Evolutionary conservation across 2,329 filamentous ascomycete species (phyloP).

Genomic region (Curvularia sp.): DNA sequence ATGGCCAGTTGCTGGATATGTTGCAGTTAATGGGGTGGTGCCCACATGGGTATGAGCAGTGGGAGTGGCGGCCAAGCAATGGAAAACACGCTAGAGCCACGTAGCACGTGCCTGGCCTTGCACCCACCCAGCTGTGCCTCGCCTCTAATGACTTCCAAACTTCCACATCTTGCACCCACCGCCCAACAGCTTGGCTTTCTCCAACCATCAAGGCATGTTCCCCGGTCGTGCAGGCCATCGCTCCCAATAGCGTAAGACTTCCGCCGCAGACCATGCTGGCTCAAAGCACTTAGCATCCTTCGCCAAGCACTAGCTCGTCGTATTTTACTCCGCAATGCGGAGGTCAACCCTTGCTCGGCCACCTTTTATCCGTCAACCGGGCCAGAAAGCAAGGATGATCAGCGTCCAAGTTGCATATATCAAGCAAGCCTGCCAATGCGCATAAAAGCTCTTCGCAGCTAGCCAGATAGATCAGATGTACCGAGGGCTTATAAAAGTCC

Average conservation of each 20-base stretch:
- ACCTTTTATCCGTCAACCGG: conserved; percentile 33
- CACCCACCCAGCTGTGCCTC: neutral
- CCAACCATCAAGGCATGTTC: neutral
- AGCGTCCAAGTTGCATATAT: conserved; percentile 22
- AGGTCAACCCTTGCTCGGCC: conserved; percentile 27
- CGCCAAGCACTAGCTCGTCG: conserved; percentile 15
- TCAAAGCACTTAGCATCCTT: neutral
- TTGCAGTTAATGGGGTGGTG: conserved; percentile 14
- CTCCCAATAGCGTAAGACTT: conserved; percentile 17
- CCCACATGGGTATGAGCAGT: neutral
- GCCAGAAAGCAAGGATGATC: conserved; percentile 25
- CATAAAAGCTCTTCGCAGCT: conserved; percentile 18
- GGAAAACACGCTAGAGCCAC: conserved; percentile 17
- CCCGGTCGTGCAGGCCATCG: neutral
- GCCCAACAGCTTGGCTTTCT: neutral
- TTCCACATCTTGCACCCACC: neutral
- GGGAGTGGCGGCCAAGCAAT: neutral
- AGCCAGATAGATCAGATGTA: conserved; percentile 13
- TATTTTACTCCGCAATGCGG: conserved; percentile 21
- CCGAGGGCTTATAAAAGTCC: conserved; percentile 19
- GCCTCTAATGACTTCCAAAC: neutral
- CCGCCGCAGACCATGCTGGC: neutral
- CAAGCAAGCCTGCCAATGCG: conserved; percentile 22
- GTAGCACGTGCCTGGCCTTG: conserved; percentile 5
- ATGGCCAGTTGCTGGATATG: conserved; percentile 45